Percentiles rank a stretch among this genome's conserved stretches.
These are phyloP conservation scores for Komagataella pseudopastoris DNA, from an alignment of 805 yeast genomes.

Conservation along the genomic window DNA sequence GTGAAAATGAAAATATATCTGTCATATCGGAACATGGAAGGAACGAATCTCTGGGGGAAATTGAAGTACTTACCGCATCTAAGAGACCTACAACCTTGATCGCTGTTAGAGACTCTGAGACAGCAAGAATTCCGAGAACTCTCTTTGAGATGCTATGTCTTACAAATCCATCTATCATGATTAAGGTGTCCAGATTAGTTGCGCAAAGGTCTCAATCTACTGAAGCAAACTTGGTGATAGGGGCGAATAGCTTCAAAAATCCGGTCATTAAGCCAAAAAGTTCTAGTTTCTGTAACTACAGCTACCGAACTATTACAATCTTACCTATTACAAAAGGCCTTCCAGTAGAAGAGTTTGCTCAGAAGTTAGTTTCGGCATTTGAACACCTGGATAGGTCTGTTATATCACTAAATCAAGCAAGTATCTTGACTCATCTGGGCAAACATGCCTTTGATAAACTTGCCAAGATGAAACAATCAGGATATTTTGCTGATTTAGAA, in stretches of 20 bases:
- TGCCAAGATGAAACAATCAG: conserved; percentile 74
- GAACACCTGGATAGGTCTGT: conserved; percentile 61
- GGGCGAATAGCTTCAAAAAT: background rate
- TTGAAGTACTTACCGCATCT: conserved; percentile 80
- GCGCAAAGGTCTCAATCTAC: conserved; percentile 33
- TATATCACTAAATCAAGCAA: conserved; percentile 70
- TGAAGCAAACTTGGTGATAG: background rate
- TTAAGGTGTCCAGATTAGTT: conserved; percentile 77
- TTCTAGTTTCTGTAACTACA: conserved; percentile 15
- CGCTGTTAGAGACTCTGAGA: conserved; percentile 87
- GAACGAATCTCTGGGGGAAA: conserved; percentile 90
- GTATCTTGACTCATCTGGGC: conserved; percentile 70
- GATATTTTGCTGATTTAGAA: conserved; percentile 83
- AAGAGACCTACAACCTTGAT: conserved; percentile 56
- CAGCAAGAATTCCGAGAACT: conserved; percentile 85
- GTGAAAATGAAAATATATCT: conserved; percentile 5
- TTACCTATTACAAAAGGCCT: conserved; percentile 68
- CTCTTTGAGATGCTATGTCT: conserved; percentile 75
- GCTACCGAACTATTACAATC: conserved; percentile 70
- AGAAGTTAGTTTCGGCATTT: conserved; percentile 55
- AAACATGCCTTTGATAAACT: conserved; percentile 86
- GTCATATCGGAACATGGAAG: conserved; percentile 76
- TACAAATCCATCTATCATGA: conserved; percentile 81
- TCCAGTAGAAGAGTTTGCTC: conserved; percentile 83
- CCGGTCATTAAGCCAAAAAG: background rate